Base-by-base conservation (phyloP, 805 yeast species). In the Isabelozyma pseudorhagii region DNA sequence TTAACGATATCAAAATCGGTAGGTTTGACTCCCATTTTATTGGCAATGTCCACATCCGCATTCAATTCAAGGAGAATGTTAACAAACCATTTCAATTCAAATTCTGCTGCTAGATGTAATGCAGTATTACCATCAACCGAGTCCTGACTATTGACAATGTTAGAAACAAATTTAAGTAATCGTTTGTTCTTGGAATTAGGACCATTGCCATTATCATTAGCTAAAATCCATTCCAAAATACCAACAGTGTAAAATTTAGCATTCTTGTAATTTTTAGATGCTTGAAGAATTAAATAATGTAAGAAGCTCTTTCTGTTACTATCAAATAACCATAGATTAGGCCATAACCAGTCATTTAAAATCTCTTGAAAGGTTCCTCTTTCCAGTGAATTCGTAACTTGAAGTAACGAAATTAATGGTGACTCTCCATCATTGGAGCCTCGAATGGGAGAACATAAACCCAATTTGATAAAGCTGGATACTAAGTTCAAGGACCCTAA, bases 21-120 rank as follows among this genome's bases (percentile, higher is more conserved):
- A 3, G 98, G 96, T 52, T 87, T 82, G 34, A 93, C 77, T 0
- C 97, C 97, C 4, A 93, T 87, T 46, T 88, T 86, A 64, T 94
- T 94, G 5, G 89, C 81, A 44, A 89, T 77, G 34, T 77, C 76
- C 5, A 88, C 82, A 62, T 92, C 72, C 0, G 78, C 77, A 14
- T 61, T 62, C 17, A 74, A 61, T 45, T 61, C 67, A 21, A 72
- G 50, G 17, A 74, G 61, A 2, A 74, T 39, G 38, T 62, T 66
- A 34, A 72, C 59, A 44, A 72, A 63, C 78, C 78, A 74, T 49
- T 58, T 61, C 13, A 64, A 59, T 38, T 71, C 76, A 46, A 57
- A 53, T 50, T 74, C 78, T 9, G 69, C 71, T 2, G 79, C 78
- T 42, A 71, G 51, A 52, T 74, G 78, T 44, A 74, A 67, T 15